Evolutionary conservation across 441 rosid genomes (phyloP), one percentile per base, ranked within the genome.

Genomic region (Metrosideros polymorpha): DNA sequence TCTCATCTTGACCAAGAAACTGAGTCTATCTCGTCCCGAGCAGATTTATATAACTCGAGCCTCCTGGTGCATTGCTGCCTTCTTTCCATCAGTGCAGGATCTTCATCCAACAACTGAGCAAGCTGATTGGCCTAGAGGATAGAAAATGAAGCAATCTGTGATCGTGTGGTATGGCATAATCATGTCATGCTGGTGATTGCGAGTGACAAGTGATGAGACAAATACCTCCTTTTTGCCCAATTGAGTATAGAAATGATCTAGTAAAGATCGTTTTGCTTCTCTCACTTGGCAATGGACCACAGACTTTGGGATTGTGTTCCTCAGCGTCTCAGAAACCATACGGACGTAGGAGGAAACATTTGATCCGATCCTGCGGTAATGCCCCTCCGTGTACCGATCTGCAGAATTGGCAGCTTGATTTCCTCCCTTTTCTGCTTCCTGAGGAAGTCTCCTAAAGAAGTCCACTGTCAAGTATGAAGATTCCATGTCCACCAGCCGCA

Each of bases 231-330:
- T 86, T 43, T 82, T 55, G 12, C 87, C 87, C 77, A 86, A 9
- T 32, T 49, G 87, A 82, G 75, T 32, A 59, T 79, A 82, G 84
- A 86, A 82, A 50, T 82, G 85, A 55, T 82, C 87, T 57, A 86
- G 77, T 13, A 86, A 49, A 32, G 87, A 57, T 32, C 53, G 75
- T 50, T 82, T 86, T 12, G 87, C 87, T 86, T 86, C 87, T 63
- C 85, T 55, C 82, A 86, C 87, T 86, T 86, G 87, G 47, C 87
- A 86, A 49, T 86, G 54, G 42, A 86, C 87, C 39, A 86, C 87
- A n/a, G 87, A 82, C 79, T 86, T 86, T 12, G 87, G 87, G 77
- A 86, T 82, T 12, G 87, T 86, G 50, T 32, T 59, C 82, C 57
- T 29, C 17, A 86, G 87, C 18, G 61, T 86, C 49, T 57, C 56